These are phyloP conservation scores for Gnomoniopsis sp. DNA, from an alignment of 2,329 filamentous ascomycete species.

Conservation along the genomic window DNA sequence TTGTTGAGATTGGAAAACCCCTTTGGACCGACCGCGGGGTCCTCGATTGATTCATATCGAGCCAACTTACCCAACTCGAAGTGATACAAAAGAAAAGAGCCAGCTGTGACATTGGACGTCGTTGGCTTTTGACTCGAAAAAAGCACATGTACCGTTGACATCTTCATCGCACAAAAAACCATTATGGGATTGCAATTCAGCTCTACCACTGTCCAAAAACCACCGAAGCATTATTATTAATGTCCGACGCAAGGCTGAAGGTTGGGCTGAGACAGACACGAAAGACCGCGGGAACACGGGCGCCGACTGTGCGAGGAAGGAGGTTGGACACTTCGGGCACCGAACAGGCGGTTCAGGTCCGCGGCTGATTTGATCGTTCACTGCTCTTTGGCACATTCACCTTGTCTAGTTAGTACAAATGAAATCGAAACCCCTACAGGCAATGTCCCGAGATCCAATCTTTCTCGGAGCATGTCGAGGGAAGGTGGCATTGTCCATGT, in stretches of 20 bases:
- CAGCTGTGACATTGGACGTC: no score
- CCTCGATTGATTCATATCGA: constrained; percentile 18
- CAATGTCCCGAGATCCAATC: constrained; percentile 3
- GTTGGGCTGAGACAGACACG: background rate
- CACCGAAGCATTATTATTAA: background rate
- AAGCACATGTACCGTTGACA: no score
- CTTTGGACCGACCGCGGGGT: background rate
- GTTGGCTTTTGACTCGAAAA: no score
- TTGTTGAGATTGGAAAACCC: background rate
- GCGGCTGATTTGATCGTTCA: background rate
- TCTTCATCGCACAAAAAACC: background rate
- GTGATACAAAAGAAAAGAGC: no score
- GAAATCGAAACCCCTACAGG: background rate
- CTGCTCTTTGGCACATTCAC: background rate
- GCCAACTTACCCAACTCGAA: no score
- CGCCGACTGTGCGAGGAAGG: background rate
- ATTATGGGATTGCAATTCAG: no score
- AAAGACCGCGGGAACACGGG: background rate
- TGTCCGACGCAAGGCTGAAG: background rate
- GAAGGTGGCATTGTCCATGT: constrained; percentile 5
- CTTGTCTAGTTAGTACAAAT: background rate
- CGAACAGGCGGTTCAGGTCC: constrained; percentile 4
- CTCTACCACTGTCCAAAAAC: background rate
- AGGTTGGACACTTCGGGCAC: constrained; percentile 14
- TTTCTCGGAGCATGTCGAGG: background rate